Conservation (phyloP, 2,329 filamentous ascomycete species). For the Scedosporium aurantiacum region DNA sequence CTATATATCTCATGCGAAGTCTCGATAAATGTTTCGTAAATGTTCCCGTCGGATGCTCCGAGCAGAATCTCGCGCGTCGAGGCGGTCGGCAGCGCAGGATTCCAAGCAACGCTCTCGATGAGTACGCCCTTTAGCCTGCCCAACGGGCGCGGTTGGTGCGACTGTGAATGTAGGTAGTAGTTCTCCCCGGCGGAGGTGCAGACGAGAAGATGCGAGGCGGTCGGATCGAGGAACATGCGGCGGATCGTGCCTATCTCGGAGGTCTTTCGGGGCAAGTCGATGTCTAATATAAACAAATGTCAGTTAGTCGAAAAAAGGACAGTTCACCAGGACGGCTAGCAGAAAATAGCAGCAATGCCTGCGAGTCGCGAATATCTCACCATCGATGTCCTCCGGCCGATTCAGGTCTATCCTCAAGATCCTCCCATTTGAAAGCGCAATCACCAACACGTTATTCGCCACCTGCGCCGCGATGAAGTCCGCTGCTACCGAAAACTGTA, state of each 20-base stretch:
- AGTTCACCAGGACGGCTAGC: neutral
- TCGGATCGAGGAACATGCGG: constrained; percentile 94
- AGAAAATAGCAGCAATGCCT: neutral
- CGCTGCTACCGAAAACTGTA: constrained; percentile 87
- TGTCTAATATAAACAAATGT: constrained; percentile 49
- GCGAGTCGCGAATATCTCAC: constrained; percentile 27
- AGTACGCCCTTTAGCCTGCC: constrained; percentile 73
- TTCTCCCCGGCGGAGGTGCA: constrained; percentile 89
- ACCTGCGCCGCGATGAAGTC: constrained; percentile 96
- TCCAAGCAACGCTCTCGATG: constrained; percentile 90
- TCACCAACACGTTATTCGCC: constrained; percentile 89
- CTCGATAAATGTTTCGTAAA: constrained; percentile 94
- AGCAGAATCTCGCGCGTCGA: constrained; percentile 91
- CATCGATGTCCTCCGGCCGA: constrained; percentile 89
- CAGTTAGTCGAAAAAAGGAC: neutral
- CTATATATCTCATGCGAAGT: constrained; percentile 90
- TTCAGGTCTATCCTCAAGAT: constrained; percentile 92
- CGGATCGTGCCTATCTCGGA: constrained; percentile 86
- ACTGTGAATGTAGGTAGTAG: constrained; percentile 95
- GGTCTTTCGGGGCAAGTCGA: constrained; percentile 88
- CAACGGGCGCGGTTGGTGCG: constrained; percentile 73
- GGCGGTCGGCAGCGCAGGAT: constrained; percentile 80
- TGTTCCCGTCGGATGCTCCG: constrained; percentile 82
- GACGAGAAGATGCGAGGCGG: constrained; percentile 85
- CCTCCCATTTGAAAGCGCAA: constrained; percentile 83